Conservation (phyloP, 2,329 filamentous ascomycete genomes). For the Tricladium varicosporioides region DNA sequence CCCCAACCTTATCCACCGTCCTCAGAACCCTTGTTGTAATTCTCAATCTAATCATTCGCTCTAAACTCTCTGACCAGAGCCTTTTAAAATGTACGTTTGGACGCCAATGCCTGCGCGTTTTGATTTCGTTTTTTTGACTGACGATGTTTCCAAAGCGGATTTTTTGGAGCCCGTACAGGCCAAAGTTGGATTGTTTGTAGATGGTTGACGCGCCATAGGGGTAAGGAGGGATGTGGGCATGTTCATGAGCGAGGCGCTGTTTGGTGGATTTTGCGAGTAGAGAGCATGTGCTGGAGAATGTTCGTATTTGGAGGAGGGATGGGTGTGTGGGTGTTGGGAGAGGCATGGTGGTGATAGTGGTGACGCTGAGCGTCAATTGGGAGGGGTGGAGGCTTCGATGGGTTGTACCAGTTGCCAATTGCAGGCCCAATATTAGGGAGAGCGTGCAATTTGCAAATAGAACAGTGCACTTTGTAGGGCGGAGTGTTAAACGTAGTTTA, state of each 20-base stretch:
- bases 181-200: constrained; percentile 79
- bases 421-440: no score
- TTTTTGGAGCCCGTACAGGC: constrained; percentile 67
- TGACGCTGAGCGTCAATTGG: constrained; percentile 18
- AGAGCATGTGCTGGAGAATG: constrained; percentile 33
- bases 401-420: no score
- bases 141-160: constrained; percentile 81
- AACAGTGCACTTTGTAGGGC: no score
- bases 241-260: constrained; percentile 33
- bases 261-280: constrained; percentile 36
- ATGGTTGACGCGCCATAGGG: constrained; percentile 67
- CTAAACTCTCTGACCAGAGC: constrained; percentile 63
- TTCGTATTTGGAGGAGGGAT: constrained; percentile 30
- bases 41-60: constrained; percentile 62
- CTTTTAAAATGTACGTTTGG: constrained; percentile 66
- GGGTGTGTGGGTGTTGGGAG: constrained; percentile 25
- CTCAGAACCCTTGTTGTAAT: constrained; percentile 68
- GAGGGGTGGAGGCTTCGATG: neutral
- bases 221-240: constrained; percentile 54
- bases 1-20: constrained; percentile 80
- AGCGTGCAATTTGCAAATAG: no score
- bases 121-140: constrained; percentile 63
- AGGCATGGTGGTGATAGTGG: constrained; percentile 21
- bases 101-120: constrained; percentile 70
- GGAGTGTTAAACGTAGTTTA: no score